Evolutionary conservation across 2,329 filamentous ascomycete genomes (phyloP), one percentile per base, ranked within the genome.

Genomic region (Drechslera avenae): DNA sequence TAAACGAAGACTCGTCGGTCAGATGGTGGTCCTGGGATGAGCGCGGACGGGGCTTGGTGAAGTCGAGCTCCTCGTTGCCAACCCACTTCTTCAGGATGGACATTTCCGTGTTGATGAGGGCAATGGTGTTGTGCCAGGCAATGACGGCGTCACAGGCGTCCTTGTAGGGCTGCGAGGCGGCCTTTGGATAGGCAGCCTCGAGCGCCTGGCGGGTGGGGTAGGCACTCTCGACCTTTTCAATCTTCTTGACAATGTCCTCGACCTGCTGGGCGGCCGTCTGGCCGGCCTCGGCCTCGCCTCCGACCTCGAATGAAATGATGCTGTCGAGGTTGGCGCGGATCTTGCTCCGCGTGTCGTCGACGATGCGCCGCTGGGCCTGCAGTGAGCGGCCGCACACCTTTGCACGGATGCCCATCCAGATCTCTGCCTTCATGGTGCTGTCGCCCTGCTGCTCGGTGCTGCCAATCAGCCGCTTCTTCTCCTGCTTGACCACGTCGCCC

Each of bases 71-170:
- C 31, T 92, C 86, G 68, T 99, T 99, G 46, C 94, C 94, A 19
- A 99, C 94, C 94, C 94, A 99, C 57, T 88, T 91, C 73, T 94
- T 92, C 57, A 99, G 75, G 57, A 97, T 92, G 12, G 86, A 86
- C 52, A 99, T 83, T 73, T 99, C 90, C 2, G 90, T 96, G 72
- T 95, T 96, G 80, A 99, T 97, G 68, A 96, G 86, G 69, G 93
- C 87, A 26, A 92, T 97, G 43, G 92, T 97, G 74, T 97, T 99
- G 79, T 96, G 88, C 94, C 94, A 99, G 3, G 93, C 87, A 55
- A 96, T 86, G 59, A 99, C 88, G 40, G 93, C 88, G 69, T 96
- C 89, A 66, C 89, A 94, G 21, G 91, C 91, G 55, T 92, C 87
- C 55, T 83, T 81, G 75, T 92, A 99, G 23, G 86, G 83, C 23